Percentiles rank a stretch among this genome's conserved stretches.
Evolutionary conservation across 2,329 filamentous ascomycete genomes (phyloP).

Genomic region (Penicillium verrucosum): DNA sequence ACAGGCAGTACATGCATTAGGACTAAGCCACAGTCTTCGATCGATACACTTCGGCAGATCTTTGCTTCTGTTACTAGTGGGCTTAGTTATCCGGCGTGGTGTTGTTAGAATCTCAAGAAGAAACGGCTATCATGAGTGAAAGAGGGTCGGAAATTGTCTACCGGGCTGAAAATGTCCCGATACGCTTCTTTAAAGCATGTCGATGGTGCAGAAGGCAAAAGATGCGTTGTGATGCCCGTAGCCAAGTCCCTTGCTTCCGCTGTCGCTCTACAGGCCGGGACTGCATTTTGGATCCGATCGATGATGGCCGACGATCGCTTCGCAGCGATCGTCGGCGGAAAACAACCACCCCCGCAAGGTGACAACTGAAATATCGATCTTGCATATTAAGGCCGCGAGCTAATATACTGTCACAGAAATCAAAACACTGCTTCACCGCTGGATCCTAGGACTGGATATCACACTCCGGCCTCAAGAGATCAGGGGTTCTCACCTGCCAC

Average conservation of each 20-base stretch:
- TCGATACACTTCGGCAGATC: not conserved
- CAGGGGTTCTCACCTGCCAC: slow-evolving; percentile 26
- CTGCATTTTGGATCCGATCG: slow-evolving; percentile 35
- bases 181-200: slow-evolving; percentile 37
- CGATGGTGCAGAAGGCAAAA: slow-evolving; percentile 37
- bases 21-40: not conserved
- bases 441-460: slow-evolving; percentile 21
- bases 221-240: slow-evolving; percentile 37
- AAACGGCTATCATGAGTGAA: slow-evolving; percentile 23
- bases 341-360: slow-evolving; percentile 26
- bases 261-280: slow-evolving; percentile 34
- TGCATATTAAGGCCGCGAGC: not conserved
- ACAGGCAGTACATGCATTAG: not conserved
- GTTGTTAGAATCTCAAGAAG: not conserved
- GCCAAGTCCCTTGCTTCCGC: slow-evolving; percentile 35
- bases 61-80: not conserved
- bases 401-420: slow-evolving; percentile 13
- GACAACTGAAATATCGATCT: slow-evolving; percentile 1
- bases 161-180: slow-evolving; percentile 30
- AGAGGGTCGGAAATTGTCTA: slow-evolving; percentile 29
- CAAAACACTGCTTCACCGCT: slow-evolving; percentile 17
- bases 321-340: slow-evolving; percentile 25
- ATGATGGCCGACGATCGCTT: slow-evolving; percentile 19
- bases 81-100: no score
- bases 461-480: slow-evolving; percentile 26